Evolutionary conservation across 2,329 filamentous ascomycete genomes (phyloP), one percentile per base, ranked within the genome.

Genomic region (Monilinia aucupariae): DNA sequence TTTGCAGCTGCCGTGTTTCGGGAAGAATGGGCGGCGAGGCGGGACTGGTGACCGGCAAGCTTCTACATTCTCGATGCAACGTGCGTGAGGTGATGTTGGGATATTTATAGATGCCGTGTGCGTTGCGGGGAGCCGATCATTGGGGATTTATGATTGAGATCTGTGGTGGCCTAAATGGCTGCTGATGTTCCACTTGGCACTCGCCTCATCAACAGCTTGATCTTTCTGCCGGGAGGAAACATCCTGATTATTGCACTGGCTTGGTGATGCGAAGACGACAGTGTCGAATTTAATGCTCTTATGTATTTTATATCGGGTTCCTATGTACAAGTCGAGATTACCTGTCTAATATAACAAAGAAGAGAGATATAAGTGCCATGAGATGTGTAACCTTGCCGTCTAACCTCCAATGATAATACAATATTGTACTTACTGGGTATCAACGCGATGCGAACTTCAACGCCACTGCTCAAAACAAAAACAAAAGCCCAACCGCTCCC

Each of bases 81-180:
- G 20, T 25, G 13, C 20, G 34, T 37, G 41, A 20, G 13, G 27
- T 17, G 30, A 56, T 34, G 8, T 12, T 34, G 20, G 8, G 34
- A n/a, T 45, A 37, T 61, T 53, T 61, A 53, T 61, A 47, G 20
- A 30, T 53, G 37, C 25, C 22, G 39, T 55, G 39, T 34, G 32
- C n/a, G n/a, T 48, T 51, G 49, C 22, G 39, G 49, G 59, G 49
- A 55, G 59, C 39, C 45, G 48, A 37, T 43, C 15, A 17, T n/a
- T 20, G 9, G n/a, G n/a, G n/a, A n/a, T n/a, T n/a, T n/a, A n/a
- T 5, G 20, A 9, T 41, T 25, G 32, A 43, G 47, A 20, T 25
- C 47, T 13, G 20, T 54, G 15, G 49, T 15, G 22, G 49, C 30
- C 59, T 61, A 47, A 25, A 17, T 61, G 59, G 59, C 50, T 55